Evolutionary conservation across 164 flowering plant genomes (phyloP), one percentile per base, ranked within the genome.

Genomic region (Berberis thunbergii): DNA sequence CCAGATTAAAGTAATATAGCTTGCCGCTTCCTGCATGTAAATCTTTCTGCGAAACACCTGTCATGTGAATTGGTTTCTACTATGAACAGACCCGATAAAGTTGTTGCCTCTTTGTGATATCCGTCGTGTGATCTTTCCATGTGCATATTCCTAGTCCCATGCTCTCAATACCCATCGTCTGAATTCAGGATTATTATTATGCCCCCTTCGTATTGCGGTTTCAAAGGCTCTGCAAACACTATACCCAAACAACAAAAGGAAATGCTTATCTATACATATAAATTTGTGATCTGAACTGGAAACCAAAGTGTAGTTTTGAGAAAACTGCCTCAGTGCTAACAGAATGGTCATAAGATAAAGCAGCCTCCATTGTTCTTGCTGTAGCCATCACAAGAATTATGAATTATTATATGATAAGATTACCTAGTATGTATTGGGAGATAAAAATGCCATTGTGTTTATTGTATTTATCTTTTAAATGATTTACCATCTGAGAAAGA

Each of bases 151-250:
- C 38, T 3, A 1, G 79, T 61, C 96, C n/a, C 97, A 93, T 40
- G 86, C 91, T 45, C 54, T 62, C 54, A 79, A 52, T n/a, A n/a
- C 4, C 96, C 91, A 7, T 79, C 26, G 7, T 82, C 63, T n/a
- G 6, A 93, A 65, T 44, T 83, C 90, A 2, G 97, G 86, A 72
- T 93, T 93, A 2, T 44, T 1, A 93, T 75, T 41, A 88, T 83
- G 9, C 98, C 98, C 77, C 98, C 96, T 11, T 46, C 66, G 62
- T 92, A 92, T 46, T 85, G 98, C 55, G 96, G 77, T 62, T 70
- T 77, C 7, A 43, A 66, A 46, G 98, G 96, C 4, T 69, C 69
- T 43, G 42, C 78, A 86, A 67, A 60, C 98, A 89, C 98, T 93
- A 76, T 7, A 76, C 54, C 1, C 0, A 26, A 26, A 26, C n/a